A percentile compares a stretch with the other conserved stretches of the same genome.
Conservation (phyloP, 495 filamentous ascomycete genomes). For the Aspergillus ostianus region DNA sequence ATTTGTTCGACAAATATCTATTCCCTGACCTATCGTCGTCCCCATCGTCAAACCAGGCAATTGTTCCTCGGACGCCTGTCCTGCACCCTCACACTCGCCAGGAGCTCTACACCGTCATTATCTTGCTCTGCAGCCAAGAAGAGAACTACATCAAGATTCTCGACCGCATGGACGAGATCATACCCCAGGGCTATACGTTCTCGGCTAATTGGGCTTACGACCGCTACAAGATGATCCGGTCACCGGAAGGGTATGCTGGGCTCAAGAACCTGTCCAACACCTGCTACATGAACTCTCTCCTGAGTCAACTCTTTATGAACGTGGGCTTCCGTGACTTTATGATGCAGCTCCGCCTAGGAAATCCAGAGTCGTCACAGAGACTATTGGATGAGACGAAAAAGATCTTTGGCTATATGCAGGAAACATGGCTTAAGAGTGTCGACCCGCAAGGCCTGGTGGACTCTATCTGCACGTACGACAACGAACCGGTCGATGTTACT, state of each 20-base stretch:
- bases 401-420: conserved; percentile 84
- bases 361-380: conserved; percentile 56
- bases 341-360: conserved; percentile 57
- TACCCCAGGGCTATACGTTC: conserved; percentile 54
- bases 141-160: conserved; percentile 51
- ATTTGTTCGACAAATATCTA: conserved; percentile 65
- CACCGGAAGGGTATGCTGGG: conserved; percentile 76
- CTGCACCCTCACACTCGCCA: conserved; percentile 57
- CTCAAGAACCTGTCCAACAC: conserved; percentile 91
- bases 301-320: conserved; percentile 98
- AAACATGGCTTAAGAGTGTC: conserved; percentile 66
- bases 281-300: conserved; percentile 94
- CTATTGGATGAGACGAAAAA: conserved; percentile 75
- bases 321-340: conserved; percentile 83
- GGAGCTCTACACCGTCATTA: conserved; percentile 62
- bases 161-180: conserved; percentile 50
- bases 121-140: conserved; percentile 56
- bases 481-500: conserved; percentile 77
- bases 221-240: conserved; percentile 65
- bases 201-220: conserved; percentile 61
- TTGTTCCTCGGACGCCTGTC: conserved; percentile 43
- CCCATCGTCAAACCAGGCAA: conserved; percentile 10
- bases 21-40: conserved; percentile 58
- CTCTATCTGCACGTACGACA: conserved; percentile 79
- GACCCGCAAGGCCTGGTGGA: conserved; percentile 72